Percentiles rank a stretch among this genome's conserved stretches.
These are phyloP conservation scores for Phytophthora kernoviae DNA, from an alignment of 352 stramenopile species.

Conservation along the genomic window DNA sequence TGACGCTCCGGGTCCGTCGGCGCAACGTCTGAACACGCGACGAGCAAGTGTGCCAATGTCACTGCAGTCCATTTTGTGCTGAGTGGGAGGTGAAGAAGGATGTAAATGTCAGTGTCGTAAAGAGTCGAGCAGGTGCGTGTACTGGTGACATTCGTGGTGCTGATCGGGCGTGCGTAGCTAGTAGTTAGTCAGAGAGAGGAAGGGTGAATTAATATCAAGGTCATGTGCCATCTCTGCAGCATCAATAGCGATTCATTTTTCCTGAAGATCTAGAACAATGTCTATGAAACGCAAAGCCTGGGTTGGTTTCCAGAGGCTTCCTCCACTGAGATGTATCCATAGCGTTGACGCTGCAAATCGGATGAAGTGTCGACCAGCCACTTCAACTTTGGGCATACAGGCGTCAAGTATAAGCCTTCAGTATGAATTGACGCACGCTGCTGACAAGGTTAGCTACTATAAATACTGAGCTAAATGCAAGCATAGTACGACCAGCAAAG, in stretches of 20 bases:
- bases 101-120: constrained; percentile 27
- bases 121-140: too few relatives aligned
- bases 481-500: neutral
- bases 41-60: constrained; percentile 60
- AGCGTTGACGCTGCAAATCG: too few relatives aligned
- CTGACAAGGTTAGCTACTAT: constrained; percentile 4
- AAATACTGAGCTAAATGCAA: constrained; percentile 18
- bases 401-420: constrained; percentile 10
- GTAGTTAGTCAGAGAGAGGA: neutral
- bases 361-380: too few relatives aligned
- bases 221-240: too few relatives aligned
- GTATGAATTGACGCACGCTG: constrained; percentile 5
- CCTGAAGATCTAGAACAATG: too few relatives aligned
- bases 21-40: constrained; percentile 42
- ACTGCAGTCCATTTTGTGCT: constrained; percentile 77
- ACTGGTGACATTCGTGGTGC: neutral
- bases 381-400: constrained; percentile 33
- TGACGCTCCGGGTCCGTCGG: constrained; percentile 3
- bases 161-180: neutral
- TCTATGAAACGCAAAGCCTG: too few relatives aligned
- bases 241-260: too few relatives aligned
- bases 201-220: too few relatives aligned
- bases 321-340: too few relatives aligned
- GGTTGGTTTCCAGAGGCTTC: too few relatives aligned
- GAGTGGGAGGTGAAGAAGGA: constrained; percentile 14